Evolutionary conservation across 225 moss, liverwort and hornwort species (phyloP), one percentile per base, ranked within the genome.

Genomic region (Asterella californica): DNA sequence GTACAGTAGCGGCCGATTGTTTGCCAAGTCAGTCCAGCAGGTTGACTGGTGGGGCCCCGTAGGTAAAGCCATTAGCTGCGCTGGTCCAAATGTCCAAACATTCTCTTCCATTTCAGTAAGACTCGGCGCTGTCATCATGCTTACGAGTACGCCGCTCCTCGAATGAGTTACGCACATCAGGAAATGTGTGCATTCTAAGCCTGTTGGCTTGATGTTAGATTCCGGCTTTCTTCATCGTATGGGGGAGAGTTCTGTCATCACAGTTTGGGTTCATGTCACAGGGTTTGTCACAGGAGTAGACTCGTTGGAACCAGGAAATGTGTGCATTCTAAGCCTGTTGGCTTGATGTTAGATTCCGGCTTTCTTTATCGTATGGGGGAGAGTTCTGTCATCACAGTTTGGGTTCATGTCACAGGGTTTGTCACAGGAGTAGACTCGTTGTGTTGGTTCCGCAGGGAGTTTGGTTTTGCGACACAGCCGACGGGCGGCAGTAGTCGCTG

Each of bases 11-110:
- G 70, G 70, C 70, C 70, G 2, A 19, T 14, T 25, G 45, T 24
- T 70, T 42, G 70, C 70, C 70, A 70, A 70, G 70, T 70, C 70
- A 70, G 24, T 69, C 37, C 69, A 37, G 36, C 38, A 34, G 15
- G 38, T 34, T 42, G 22, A 42, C 42, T 68, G 15, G 53, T 53
- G 53, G 53, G 53, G 53, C 53, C 14, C 4, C 19, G 70, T 24
- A 2, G 42, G 9, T 19, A 53, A 53, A 12, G 53, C 1, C 53
- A 53, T 19, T 0, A 53, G 42, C 22, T 21, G 42, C 10, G 22
- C 12, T 45, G 24, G 70, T 22, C 45, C 70, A 9, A 38, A 38
- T 22, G 70, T 45, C 42, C 42, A 57, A 57, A 18, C 5, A 57
- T 57, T 57, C 57, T 57, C 57, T 19, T 15, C 34, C 36, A 38